Percentiles rank a stretch among this genome's conserved stretches.
These are phyloP conservation scores for Amoebophrya sp. DNA, from an alignment of 169 alveolate genomes.

Conservation along the genomic window DNA sequence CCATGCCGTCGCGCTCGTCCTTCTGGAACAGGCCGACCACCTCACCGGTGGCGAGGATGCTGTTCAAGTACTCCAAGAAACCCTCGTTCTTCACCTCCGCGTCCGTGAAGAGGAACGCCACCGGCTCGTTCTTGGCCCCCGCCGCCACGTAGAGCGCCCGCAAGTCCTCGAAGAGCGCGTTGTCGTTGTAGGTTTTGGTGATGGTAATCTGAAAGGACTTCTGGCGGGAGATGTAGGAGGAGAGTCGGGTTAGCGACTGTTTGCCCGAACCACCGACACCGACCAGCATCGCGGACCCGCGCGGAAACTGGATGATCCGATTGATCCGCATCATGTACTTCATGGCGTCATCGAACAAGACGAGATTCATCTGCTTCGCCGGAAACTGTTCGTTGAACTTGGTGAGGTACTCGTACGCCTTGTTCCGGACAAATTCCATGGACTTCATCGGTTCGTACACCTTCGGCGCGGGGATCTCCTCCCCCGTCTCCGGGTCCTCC, in stretches of 20 bases:
- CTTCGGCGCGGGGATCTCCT: slow-evolving; percentile 36
- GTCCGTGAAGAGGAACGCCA: slow-evolving; percentile 91
- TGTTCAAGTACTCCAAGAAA: slow-evolving; percentile 87
- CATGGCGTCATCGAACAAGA: slow-evolving; percentile 91
- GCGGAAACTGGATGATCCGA: slow-evolving; percentile 73
- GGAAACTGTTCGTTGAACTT: slow-evolving; percentile 80
- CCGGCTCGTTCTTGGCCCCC: slow-evolving; percentile 76
- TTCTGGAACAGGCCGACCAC: slow-evolving; percentile 88
- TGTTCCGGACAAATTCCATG: slow-evolving; percentile 66
- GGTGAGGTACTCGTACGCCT: slow-evolving; percentile 69
- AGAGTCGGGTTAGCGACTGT: slow-evolving; percentile 86
- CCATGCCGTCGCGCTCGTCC: slow-evolving; percentile 79
- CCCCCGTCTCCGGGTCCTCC: slow-evolving; percentile 44
- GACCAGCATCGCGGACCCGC: slow-evolving; percentile 86
- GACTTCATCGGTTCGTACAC: slow-evolving; percentile 69
- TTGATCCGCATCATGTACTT: slow-evolving; percentile 81
- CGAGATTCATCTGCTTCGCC: slow-evolving; percentile 85
- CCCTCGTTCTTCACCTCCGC: slow-evolving; percentile 87
- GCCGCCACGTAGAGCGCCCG: slow-evolving; percentile 75
- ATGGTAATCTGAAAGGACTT: slow-evolving; percentile 72
- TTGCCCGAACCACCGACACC: slow-evolving; percentile 99
- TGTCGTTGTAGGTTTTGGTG: slow-evolving; percentile 80
- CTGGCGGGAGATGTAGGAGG: slow-evolving; percentile 76
- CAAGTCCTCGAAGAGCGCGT: slow-evolving; percentile 81
- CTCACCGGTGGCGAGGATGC: slow-evolving; percentile 87